These are phyloP conservation scores for Dryas integrifolia DNA, from an alignment of 331 rosid genomes.

Conservation along the genomic window DNA sequence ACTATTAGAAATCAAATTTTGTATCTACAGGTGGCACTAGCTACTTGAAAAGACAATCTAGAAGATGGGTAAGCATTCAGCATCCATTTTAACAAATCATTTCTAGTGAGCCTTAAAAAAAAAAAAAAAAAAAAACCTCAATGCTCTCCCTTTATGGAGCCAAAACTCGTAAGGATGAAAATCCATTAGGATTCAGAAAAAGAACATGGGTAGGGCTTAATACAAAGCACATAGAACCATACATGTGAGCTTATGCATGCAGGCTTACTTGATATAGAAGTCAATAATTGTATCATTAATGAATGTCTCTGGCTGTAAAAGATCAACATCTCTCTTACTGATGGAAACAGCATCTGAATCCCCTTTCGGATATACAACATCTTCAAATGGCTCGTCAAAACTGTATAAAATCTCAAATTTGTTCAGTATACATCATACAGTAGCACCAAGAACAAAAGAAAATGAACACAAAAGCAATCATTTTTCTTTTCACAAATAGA, in stretches of 20 bases:
- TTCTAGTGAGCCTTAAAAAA: not conserved
- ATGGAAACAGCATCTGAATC: conserved; percentile 89
- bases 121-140: not conserved
- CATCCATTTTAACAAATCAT: not conserved
- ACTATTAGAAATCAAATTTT: not conserved
- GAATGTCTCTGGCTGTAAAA: conserved; percentile 87
- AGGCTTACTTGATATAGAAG: conserved; percentile 86
- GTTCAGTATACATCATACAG: conserved; percentile 3
- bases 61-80: not conserved
- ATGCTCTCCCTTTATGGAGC: no score
- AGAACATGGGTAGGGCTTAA: not conserved
- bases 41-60: not conserved
- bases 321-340: conserved; percentile 89
- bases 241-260: not conserved
- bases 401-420: conserved; percentile 45
- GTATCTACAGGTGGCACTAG: not conserved
- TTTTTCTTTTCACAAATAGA: not conserved
- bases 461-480: not conserved
- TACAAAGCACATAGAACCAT: conserved; percentile 1
- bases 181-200: not conserved
- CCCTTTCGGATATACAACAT: conserved; percentile 87
- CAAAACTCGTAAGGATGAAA: not conserved
- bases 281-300: conserved; percentile 88
- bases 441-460: not conserved
- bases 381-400: conserved; percentile 74